Evolutionary conservation across 768 basidiomycete genomes (phyloP).

Genomic region (Tulasnella sp.): DNA sequence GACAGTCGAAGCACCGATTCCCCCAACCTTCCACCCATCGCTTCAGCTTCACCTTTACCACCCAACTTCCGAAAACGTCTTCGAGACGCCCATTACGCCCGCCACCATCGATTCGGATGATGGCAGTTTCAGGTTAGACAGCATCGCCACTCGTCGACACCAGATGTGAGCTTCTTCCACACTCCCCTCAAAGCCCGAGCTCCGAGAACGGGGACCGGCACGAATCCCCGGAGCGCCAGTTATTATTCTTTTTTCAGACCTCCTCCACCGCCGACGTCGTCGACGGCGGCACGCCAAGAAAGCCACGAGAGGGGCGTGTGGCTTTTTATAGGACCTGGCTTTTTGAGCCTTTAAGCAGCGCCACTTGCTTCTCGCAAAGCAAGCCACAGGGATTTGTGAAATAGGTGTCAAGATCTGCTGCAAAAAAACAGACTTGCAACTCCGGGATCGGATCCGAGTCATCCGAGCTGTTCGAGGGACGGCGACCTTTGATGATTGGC

Average conservation of each 20-base stretch:
- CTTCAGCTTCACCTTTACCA: background rate
- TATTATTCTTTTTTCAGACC: too few relatives aligned
- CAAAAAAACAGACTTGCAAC: background rate
- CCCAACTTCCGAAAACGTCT: background rate
- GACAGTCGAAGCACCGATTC: background rate
- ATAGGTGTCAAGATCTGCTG: background rate
- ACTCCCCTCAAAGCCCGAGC: background rate
- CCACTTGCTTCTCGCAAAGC: background rate
- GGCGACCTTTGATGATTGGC: background rate
- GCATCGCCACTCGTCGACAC: background rate
- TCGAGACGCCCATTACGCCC: background rate
- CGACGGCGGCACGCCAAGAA: background rate
- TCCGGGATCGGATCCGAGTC: conserved; percentile 4
- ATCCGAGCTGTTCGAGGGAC: background rate
- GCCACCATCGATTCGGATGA: background rate
- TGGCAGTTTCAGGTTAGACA: background rate
- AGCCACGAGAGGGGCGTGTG: background rate
- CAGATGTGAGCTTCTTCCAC: background rate
- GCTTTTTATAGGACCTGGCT: background rate
- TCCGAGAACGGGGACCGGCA: background rate
- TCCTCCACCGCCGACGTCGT: background rate
- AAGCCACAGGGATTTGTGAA: background rate
- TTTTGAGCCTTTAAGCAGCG: background rate
- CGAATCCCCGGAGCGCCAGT: too few relatives aligned
- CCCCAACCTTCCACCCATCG: background rate